Evolutionary conservation across 2,329 filamentous ascomycete genomes (phyloP).

Genomic region (Bipolaris oryzae): DNA sequence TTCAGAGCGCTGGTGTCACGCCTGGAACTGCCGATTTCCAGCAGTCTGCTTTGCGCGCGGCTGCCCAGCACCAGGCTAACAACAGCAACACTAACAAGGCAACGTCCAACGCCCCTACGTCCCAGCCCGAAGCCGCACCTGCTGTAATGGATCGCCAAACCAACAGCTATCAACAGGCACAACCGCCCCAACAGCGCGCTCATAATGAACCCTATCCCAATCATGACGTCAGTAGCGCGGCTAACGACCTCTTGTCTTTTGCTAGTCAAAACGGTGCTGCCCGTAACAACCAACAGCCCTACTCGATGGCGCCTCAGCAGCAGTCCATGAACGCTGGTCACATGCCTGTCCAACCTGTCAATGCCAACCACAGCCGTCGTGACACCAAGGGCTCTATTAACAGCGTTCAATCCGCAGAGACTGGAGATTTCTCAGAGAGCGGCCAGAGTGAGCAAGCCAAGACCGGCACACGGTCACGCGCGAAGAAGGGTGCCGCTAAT

Average conservation of each 20-base stretch:
- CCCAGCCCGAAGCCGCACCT: conserved; percentile 51
- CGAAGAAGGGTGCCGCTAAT: conserved; percentile 45
- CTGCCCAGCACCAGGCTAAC: conserved; percentile 53
- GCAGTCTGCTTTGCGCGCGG: conserved; percentile 84
- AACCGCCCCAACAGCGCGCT: conserved; percentile 44
- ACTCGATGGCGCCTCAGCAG: conserved; percentile 53
- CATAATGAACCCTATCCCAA: conserved; percentile 74
- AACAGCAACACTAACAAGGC: conserved; percentile 41
- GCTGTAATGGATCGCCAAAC: conserved; percentile 62
- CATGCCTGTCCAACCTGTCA: conserved; percentile 56
- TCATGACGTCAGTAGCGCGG: conserved; percentile 90
- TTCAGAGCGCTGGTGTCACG: conserved; percentile 81
- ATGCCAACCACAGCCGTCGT: conserved; percentile 58
- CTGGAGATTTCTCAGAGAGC: conserved; percentile 74
- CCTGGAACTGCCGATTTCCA: conserved; percentile 94
- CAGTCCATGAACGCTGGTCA: conserved; percentile 51
- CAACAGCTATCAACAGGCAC: conserved; percentile 58
- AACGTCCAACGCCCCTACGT: conserved; percentile 51
- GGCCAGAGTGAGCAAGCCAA: conserved; percentile 68
- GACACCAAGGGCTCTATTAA: conserved; percentile 58
- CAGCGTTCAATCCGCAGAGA: conserved; percentile 63
- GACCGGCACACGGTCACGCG: conserved; percentile 55
- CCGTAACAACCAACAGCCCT: conserved; percentile 60
- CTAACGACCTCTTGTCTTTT: conserved; percentile 90
- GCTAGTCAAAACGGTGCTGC: conserved; percentile 68